Base-by-base conservation (phyloP, 1,139 yeast genomes). In the Protomyces arabidopsidicola region DNA sequence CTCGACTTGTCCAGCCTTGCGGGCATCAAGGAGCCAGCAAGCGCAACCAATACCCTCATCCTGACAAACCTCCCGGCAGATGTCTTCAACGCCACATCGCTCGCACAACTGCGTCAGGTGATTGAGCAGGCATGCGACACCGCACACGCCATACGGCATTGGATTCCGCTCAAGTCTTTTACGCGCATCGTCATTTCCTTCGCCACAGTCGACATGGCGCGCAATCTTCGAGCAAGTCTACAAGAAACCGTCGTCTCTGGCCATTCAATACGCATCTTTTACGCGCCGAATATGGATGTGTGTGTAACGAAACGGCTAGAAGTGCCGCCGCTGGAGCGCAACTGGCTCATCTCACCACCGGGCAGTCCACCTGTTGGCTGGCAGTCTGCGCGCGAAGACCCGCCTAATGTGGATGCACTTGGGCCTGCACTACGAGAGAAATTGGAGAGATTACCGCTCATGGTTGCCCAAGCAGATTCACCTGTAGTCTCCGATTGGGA, bases 341-440 rank as follows among this genome's bases (percentile, higher is more conserved):
- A 77, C 58, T 73, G 77, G 71, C 72, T 78, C 63, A 76, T 78
- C 52, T 75, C 78, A 16, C 81, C 81, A 1, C 81, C 81, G 8
- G 77, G 79, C 4, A 74, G 78, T 45, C 81, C 81, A 1, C 81
- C 81, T 0, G 74, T 71, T 4, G 80, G 75, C 34, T 78, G 81
- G 81, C 72, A 69, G 51, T 69, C 73, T 8, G 54, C 65, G 31
- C 65, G 66, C 12, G 81, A 78, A 66, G 76, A 72, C n/a, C 75
- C 74, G 35, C 81, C 81, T 22, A 71, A 70, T 51, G 36, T 63
- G 14, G 63, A 60, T 45, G 38, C 50, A 12, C 57, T 54, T 16
- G 60, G 36, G 20, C 38, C 27, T 20, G 42, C 16, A 36, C 31
- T 71, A 84, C 84, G 20, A 82, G 80, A 66, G 5, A n/a, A 20